phyloP scores from a whole-genome alignment of 768 basidiomycete species.

The Suillus placidus region DNA sequence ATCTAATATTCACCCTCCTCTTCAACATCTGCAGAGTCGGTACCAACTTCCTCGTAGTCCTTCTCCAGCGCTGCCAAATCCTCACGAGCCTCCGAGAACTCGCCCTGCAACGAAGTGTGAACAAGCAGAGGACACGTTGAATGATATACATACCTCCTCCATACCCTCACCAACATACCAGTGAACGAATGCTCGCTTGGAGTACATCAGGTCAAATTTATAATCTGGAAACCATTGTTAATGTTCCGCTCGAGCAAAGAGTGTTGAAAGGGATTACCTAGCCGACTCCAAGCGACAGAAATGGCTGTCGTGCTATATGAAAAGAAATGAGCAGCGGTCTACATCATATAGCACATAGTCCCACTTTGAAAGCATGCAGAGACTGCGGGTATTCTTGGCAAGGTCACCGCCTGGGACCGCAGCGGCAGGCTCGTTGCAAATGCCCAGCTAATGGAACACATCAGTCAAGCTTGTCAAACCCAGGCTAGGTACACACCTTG shows the following conservation, averaged over 20 bases:
- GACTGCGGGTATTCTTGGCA: conserved; percentile 89
- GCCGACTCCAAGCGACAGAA: conserved; percentile 91
- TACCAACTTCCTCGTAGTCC: conserved; percentile 90
- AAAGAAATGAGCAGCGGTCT: conserved; percentile 4
- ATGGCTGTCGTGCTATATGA: conserved; percentile 81
- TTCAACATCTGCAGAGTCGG: conserved; percentile 73
- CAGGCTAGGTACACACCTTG: conserved; percentile 50
- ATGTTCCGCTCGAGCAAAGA: background rate
- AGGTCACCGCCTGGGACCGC: conserved; percentile 93
- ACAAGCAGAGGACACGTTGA: background rate
- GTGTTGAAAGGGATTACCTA: conserved; percentile 45
- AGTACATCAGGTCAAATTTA: conserved; percentile 98
- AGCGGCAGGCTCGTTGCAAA: conserved; percentile 96
- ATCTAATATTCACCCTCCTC: conserved; percentile 61
- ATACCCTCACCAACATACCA: conserved; percentile 99
- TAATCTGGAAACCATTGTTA: conserved; percentile 58
- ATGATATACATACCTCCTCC: conserved; percentile 69
- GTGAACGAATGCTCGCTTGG: conserved; percentile 89
- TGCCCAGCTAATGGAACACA: conserved; percentile 65
- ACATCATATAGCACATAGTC: conserved; percentile 21
- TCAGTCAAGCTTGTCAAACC: conserved; percentile 21
- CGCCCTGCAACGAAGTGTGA: conserved; percentile 56
- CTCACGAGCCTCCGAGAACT: conserved; percentile 98
- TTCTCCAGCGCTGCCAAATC: conserved; percentile 97
- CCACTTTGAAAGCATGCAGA: conserved; percentile 96